These are phyloP conservation scores for Nigrospora sphaerica DNA, from an alignment of 2,329 filamentous ascomycete genomes.

Conservation along the genomic window DNA sequence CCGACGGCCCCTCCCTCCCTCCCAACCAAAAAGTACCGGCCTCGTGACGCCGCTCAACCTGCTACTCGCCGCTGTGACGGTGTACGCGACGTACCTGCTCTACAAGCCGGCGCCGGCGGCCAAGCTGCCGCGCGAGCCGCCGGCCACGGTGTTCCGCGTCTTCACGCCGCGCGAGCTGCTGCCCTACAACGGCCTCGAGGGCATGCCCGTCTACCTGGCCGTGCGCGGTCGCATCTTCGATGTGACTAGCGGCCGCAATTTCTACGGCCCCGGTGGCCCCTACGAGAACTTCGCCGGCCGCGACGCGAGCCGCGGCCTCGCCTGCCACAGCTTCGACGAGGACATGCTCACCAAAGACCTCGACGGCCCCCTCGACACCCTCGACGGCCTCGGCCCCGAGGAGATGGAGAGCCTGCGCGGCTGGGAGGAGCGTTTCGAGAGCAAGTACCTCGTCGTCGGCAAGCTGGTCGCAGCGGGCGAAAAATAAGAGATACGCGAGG, in stretches of 20 bases:
- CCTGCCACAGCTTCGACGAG: constrained; percentile 87
- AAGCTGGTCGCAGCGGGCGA: constrained; percentile 59
- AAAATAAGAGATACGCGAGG: constrained; percentile 8
- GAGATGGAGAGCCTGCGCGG: constrained; percentile 77
- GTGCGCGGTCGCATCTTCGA: constrained; percentile 90
- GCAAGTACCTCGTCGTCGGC: constrained; percentile 95
- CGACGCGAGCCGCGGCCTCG: constrained; percentile 82
- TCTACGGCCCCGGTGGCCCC: constrained; percentile 91
- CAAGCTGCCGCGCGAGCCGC: constrained; percentile 42
- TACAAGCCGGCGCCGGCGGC: constrained; percentile 41
- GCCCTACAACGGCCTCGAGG: constrained; percentile 72
- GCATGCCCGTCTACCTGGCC: constrained; percentile 77
- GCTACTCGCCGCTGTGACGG: constrained; percentile 47
- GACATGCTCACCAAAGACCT: constrained; percentile 92
- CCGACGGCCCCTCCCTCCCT: not conserved
- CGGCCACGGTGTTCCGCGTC: constrained; percentile 56
- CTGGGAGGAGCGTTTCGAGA: constrained; percentile 89
- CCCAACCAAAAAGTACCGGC: constrained; percentile 23
- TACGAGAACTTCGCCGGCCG: constrained; percentile 95
- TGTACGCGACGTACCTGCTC: constrained; percentile 52
- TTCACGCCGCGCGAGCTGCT: constrained; percentile 78
- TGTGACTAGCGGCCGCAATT: constrained; percentile 78
- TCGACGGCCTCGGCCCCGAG: constrained; percentile 64
- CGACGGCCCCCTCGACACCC: constrained; percentile 70
- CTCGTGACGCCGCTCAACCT: constrained; percentile 57